Evolutionary conservation across 257 asterid species (phyloP).

Genomic region (Solanum chmielewskii): DNA sequence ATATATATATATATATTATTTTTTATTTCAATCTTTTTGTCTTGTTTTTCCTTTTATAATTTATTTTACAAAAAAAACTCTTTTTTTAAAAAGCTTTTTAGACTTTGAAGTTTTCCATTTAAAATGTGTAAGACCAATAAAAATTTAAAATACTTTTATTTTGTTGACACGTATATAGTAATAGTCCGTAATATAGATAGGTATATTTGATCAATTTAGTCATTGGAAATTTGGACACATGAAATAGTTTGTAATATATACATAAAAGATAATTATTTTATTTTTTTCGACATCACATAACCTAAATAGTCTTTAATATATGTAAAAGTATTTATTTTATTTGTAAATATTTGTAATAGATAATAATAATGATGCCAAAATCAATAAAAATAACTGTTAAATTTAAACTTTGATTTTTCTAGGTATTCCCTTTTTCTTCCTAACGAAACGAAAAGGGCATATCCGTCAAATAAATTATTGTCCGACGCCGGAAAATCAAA

Average conservation of each 20-base stretch:
- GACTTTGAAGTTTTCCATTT: too few relatives aligned
- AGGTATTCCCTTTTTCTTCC: background rate
- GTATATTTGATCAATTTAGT: background rate
- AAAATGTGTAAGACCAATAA: background rate
- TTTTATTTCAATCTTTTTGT: too few relatives aligned
- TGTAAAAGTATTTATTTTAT: background rate
- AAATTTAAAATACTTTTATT: too few relatives aligned
- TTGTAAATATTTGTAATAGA: background rate
- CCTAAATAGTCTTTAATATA: background rate
- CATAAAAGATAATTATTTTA: too few relatives aligned
- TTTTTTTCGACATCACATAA: background rate
- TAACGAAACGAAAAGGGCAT: background rate
- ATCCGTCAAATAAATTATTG: conserved; percentile 7
- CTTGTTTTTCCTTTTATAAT: too few relatives aligned
- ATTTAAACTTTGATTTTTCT: background rate
- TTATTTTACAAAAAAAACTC: too few relatives aligned
- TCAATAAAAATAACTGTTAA: background rate
- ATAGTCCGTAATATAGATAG: too few relatives aligned
- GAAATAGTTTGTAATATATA: too few relatives aligned
- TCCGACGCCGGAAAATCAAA: conserved; percentile 27
- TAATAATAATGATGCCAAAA: background rate
- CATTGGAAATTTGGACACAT: background rate
- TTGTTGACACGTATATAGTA: too few relatives aligned
- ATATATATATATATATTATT: too few relatives aligned
- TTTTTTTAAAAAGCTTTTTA: too few relatives aligned